Base-by-base conservation (phyloP, 331 rosid species). In the Quercus phellos region DNA sequence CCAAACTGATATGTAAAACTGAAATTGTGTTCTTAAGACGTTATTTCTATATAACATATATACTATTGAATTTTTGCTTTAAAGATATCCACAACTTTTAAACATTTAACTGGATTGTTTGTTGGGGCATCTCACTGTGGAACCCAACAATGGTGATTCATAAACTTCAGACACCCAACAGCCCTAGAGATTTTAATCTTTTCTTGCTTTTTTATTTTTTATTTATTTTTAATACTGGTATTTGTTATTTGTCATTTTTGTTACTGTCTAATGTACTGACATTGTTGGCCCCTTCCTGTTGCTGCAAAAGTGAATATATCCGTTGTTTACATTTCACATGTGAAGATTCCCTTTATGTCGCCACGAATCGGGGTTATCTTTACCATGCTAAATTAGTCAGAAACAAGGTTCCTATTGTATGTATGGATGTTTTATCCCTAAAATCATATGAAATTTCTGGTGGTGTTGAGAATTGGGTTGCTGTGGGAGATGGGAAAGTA, bases 241-340 rank as follows among this genome's bases (percentile, higher is more conserved):
- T 74, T 74, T 75, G 43, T 32, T 4, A 22, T 56, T 38, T 19
- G 22, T 34, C 42, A 30, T 64, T 51, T 58, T 77, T 6, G 55
- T 63, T 13, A 11, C n/a, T 51, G 75, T 79, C 63, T 50, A 63
- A 43, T 72, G 70, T 81, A 66, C 75, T 78, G 61, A 78, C 51
- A 72, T 71, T 74, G 64, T 79, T 84, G 74, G 7, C 51, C 43
- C 71, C 68, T 81, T 38, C 43, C 43, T 83, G 72, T 80, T 89
- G 89, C 92, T 92, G 99, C 87, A 94, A 90, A 90, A 94, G 99
- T 74, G 98, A 94, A 87, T 92, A 94, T 61, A 95, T 94, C 71
- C 93, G 96, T 60, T 88, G 97, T 86, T 74, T 94, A 90, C 83
- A 22, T 68, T 92, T 92, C 64, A 80, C 91, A 67, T 34, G 69